These are phyloP conservation scores for Penicillium sp. DNA, from an alignment of 2,329 filamentous ascomycete genomes.

Conservation along the genomic window DNA sequence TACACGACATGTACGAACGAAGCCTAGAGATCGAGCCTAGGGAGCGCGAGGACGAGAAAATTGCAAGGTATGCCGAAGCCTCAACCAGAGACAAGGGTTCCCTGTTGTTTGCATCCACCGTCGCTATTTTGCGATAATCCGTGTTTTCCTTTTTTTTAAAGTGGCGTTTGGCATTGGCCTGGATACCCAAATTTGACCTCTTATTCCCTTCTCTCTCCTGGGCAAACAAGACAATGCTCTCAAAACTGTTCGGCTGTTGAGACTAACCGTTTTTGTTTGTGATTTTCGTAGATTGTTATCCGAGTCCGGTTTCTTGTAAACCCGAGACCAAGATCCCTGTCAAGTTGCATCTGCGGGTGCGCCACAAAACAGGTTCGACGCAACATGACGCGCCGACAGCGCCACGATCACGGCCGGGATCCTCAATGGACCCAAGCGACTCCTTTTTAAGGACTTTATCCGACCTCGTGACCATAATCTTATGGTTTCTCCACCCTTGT, in stretches of 20 bases:
- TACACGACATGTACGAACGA: conserved; percentile 99
- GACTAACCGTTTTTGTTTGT: conserved; percentile 35
- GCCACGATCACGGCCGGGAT: conserved; percentile 10
- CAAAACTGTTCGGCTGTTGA: conserved; percentile 23
- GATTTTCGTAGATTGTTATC: conserved; percentile 46
- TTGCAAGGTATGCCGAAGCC: conserved; percentile 75
- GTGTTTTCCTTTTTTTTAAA: conserved; percentile 13
- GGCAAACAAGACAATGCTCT: conserved; percentile 5
- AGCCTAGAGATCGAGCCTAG: conserved; percentile 90
- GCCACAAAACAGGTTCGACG: conserved; percentile 15
- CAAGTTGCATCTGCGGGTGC: conserved; percentile 22
- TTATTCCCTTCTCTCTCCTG: conserved; percentile 10
- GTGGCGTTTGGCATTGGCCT: conserved; percentile 23
- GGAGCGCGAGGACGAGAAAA: conserved; percentile 98
- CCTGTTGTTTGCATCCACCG: conserved; percentile 35
- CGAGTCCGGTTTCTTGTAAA: conserved; percentile 51
- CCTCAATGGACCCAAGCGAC: conserved; percentile 3
- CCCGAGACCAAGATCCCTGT: conserved; percentile 22
- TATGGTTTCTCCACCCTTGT: neutral
- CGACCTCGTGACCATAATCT: conserved; percentile 10
- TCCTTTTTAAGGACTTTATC: conserved; percentile 1
- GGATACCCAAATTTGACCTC: conserved; percentile 35
- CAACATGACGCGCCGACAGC: conserved; percentile 1
- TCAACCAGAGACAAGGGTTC: conserved; percentile 36
- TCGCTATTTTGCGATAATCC: conserved; percentile 35